Percentiles rank a stretch among this genome's conserved stretches.
Conservation (phyloP, 345 rosid species). For the Rhizophora apiculata region DNA sequence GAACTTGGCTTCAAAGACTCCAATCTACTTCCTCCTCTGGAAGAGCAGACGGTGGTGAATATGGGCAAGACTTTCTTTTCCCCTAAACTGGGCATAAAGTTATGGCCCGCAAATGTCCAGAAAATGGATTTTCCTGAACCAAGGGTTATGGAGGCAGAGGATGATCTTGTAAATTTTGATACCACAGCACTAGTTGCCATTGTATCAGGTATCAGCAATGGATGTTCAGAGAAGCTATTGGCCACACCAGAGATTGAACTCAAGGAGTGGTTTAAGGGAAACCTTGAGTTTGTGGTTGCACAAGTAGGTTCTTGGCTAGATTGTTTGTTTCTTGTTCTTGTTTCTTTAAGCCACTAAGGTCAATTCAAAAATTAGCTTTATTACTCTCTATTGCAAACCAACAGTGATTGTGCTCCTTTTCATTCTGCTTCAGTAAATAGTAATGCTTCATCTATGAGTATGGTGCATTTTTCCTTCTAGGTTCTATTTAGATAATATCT, state of each 20-base stretch:
- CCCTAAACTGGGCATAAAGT: conserved; percentile 44
- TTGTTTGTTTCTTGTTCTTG: not conserved
- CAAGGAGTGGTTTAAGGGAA: conserved; percentile 73
- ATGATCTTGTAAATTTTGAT: conserved; percentile 57
- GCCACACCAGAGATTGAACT: conserved; percentile 40
- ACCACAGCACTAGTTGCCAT: conserved; percentile 85
- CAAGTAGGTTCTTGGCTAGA: conserved; percentile 47
- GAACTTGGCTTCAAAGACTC: conserved; percentile 17
- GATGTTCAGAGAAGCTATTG: conserved; percentile 55
- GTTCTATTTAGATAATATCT: conserved; percentile 4
- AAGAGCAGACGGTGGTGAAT: conserved; percentile 20
- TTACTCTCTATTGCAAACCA: too few relatives aligned
- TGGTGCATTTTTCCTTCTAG: not conserved
- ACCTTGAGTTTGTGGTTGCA: conserved; percentile 62
- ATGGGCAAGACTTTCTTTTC: conserved; percentile 31
- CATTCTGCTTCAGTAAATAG: not conserved
- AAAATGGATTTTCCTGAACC: conserved; percentile 14
- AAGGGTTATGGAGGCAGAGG: conserved; percentile 19
- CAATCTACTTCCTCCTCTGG: conserved; percentile 14
- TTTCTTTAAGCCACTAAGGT: not conserved
- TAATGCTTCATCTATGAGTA: not conserved
- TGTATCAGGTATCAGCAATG: conserved; percentile 86
- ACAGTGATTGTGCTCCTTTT: too few relatives aligned
- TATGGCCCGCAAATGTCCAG: conserved; percentile 8
- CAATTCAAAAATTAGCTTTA: not conserved